These are phyloP conservation scores for Streptanthus diversifolius DNA, from an alignment of 345 rosid genomes.

Conservation along the genomic window DNA sequence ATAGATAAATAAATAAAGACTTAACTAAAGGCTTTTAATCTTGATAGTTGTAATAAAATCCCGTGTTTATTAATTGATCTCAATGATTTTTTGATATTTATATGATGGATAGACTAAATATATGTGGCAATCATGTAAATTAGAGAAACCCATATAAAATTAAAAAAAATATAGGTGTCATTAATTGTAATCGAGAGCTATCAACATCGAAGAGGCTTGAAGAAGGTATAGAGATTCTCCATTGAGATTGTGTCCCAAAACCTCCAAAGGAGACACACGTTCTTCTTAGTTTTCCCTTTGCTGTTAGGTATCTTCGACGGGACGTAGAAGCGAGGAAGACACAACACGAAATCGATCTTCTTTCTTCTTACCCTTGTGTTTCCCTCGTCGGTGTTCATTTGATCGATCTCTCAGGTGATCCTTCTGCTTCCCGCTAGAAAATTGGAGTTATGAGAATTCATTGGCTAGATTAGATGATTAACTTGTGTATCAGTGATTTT, in stretches of 20 bases:
- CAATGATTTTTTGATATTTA: too few relatives aligned
- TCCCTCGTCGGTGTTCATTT: not conserved
- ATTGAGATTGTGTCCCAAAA: slow-evolving; percentile 19
- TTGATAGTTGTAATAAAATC: too few relatives aligned
- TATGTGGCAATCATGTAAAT: too few relatives aligned
- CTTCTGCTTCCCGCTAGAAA: not conserved
- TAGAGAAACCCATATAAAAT: too few relatives aligned
- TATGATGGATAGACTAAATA: too few relatives aligned
- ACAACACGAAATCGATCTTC: slow-evolving; percentile 14
- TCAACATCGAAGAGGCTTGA: slow-evolving; percentile 11
- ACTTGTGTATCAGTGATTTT: not conserved
- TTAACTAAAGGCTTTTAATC: too few relatives aligned
- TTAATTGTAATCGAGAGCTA: not conserved
- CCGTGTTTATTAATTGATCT: too few relatives aligned
- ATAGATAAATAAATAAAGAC: too few relatives aligned
- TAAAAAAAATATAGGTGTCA: not conserved
- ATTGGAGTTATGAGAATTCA: not conserved
- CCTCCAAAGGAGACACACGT: slow-evolving; percentile 14
- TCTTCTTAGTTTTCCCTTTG: slow-evolving; percentile 5
- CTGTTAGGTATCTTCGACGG: slow-evolving; percentile 16
- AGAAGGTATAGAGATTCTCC: slow-evolving; percentile 15
- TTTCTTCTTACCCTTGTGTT: not conserved
- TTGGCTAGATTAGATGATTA: not conserved
- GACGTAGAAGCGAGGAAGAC: slow-evolving; percentile 18
- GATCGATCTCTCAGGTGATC: slow-evolving; percentile 32